phyloP scores from a whole-genome alignment of 2,329 filamentous ascomycete genomes.

The Alternaria panax region DNA sequence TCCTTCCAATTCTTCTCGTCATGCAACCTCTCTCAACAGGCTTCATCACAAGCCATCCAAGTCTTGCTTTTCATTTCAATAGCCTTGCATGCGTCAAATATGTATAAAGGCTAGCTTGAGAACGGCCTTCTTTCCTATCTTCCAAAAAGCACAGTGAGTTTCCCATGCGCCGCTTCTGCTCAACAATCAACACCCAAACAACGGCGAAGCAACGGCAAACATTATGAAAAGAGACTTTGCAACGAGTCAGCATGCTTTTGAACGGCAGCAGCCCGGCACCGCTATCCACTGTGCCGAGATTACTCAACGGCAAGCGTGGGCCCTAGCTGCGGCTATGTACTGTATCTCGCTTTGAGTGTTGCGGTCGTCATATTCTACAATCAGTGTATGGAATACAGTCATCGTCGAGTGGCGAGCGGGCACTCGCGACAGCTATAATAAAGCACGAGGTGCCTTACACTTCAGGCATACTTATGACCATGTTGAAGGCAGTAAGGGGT shows the following conservation, averaged over 20 bases:
- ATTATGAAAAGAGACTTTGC: background rate
- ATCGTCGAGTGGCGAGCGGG: background rate
- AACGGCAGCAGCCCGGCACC: background rate
- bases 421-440: background rate
- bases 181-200: background rate
- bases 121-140: background rate
- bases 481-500: background rate
- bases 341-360: background rate
- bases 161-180: background rate
- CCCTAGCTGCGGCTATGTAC: background rate
- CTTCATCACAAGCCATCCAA: background rate
- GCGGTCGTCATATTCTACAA: background rate
- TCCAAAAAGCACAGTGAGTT: background rate
- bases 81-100: background rate
- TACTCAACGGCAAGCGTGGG: background rate
- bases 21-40: background rate
- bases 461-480: background rate
- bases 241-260: background rate
- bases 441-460: background rate
- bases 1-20: background rate
- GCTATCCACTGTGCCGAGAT: background rate
- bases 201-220: background rate
- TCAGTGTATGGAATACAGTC: background rate
- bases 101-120: background rate
- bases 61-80: slow-evolving; percentile 3